Evolutionary conservation across 2,329 filamentous ascomycete genomes (phyloP).

Genomic region (Thermoascus crustaceus): DNA sequence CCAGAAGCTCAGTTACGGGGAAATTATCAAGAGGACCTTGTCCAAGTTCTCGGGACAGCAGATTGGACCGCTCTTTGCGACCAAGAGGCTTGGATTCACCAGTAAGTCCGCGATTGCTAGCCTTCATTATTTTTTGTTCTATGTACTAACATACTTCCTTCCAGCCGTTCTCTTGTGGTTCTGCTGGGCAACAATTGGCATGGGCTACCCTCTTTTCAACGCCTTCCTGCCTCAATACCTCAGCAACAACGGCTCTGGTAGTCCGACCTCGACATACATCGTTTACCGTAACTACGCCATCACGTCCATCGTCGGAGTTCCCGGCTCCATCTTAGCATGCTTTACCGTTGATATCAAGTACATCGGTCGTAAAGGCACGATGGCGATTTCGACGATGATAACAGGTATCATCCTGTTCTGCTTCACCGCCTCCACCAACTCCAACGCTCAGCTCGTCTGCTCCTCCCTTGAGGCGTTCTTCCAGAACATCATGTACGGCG

Average conservation of each 20-base stretch:
- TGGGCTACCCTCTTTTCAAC: constrained; percentile 84
- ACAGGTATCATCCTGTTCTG: constrained; percentile 48
- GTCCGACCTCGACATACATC: constrained; percentile 29
- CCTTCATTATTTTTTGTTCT: constrained; percentile 1
- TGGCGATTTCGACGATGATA: constrained; percentile 44
- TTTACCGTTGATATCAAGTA: constrained; percentile 65
- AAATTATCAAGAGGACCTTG: constrained; percentile 53
- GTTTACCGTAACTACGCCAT: constrained; percentile 76
- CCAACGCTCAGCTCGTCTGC: constrained; percentile 44
- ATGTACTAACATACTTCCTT: constrained; percentile 39
- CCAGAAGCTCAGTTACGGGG: constrained; percentile 32
- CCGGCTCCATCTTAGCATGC: constrained; percentile 66
- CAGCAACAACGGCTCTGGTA: constrained; percentile 44
- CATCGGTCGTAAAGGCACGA: constrained; percentile 49
- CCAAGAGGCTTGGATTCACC: constrained; percentile 40
- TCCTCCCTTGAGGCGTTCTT: constrained; percentile 50
- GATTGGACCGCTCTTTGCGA: constrained; percentile 55
- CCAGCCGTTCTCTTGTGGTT: constrained; percentile 57
- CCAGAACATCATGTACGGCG: constrained; percentile 50
- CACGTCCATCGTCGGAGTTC: constrained; percentile 66
- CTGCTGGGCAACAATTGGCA: constrained; percentile 72
- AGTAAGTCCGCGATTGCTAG: no score
- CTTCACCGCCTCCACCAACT: constrained; percentile 44
- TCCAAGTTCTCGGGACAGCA: constrained; percentile 59
- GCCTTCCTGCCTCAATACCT: constrained; percentile 85